A percentile compares a stretch with the other conserved stretches of the same genome.
Evolutionary conservation across 768 basidiomycete species (phyloP).

Genomic region (Boletales sp.): DNA sequence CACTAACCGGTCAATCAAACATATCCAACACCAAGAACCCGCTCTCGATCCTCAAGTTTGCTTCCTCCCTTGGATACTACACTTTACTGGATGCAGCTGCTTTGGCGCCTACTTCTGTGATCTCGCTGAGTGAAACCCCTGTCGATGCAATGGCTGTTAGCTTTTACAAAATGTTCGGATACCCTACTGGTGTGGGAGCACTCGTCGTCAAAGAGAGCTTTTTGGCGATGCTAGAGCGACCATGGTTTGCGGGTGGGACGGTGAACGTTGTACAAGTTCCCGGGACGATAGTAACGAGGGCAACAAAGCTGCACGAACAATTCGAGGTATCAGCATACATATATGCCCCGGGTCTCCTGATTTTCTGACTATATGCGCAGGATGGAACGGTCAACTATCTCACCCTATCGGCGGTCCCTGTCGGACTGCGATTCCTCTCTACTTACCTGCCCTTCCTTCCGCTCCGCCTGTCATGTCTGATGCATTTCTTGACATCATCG

Average conservation of each 20-base stretch:
- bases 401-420: constrained; percentile 70
- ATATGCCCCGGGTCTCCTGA: neutral
- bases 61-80: constrained; percentile 64
- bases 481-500: constrained; percentile 55
- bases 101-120: constrained; percentile 64
- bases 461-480: constrained; percentile 65
- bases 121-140: constrained; percentile 61
- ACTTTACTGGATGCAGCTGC: constrained; percentile 83
- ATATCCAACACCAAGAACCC: constrained; percentile 73
- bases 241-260: constrained; percentile 84
- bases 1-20: constrained; percentile 78
- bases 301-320: constrained; percentile 59
- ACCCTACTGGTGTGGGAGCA: constrained; percentile 81
- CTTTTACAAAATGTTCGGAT: constrained; percentile 91
- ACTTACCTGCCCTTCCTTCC: constrained; percentile 79
- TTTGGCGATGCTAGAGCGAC: constrained; percentile 54
- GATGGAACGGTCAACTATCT: constrained; percentile 86
- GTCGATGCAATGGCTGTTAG: constrained; percentile 82
- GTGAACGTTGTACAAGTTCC: constrained; percentile 84
- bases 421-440: constrained; percentile 72
- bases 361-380: constrained; percentile 34
- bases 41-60: constrained; percentile 60
- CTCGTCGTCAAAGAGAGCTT: constrained; percentile 72
- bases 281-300: constrained; percentile 61
- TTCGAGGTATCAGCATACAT: constrained; percentile 57